Conservation (phyloP, 1,139 yeast genomes). For the Pneumocystis sp. region DNA sequence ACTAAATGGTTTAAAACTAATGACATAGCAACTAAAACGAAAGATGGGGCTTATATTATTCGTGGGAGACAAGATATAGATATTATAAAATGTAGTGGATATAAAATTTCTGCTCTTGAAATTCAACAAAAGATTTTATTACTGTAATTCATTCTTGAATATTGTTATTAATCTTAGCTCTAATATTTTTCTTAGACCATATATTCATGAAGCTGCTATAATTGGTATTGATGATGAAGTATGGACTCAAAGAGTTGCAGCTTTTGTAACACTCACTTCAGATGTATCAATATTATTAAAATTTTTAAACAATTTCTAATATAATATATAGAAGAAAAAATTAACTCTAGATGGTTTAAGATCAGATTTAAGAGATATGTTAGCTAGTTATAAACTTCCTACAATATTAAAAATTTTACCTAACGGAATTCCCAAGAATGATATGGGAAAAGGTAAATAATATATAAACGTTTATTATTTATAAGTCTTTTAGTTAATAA, state of each 20-base stretch:
- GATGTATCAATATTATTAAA: conserved; percentile 8
- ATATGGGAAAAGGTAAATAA: conserved; percentile 23
- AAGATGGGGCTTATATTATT: conserved; percentile 21
- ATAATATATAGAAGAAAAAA: conserved; percentile 3
- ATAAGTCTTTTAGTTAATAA: conserved; percentile 17
- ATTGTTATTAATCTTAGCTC: background rate
- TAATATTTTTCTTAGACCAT: background rate
- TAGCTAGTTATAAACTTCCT: conserved; percentile 24
- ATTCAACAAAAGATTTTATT: background rate
- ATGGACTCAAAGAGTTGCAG: conserved; percentile 28
- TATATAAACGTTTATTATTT: background rate
- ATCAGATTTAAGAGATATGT: conserved; percentile 17
- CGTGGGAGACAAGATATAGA: conserved; percentile 28
- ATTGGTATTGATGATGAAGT: conserved; percentile 24
- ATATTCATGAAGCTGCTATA: conserved; percentile 23
- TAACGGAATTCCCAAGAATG: conserved; percentile 22
- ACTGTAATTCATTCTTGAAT: background rate
- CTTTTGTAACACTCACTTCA: conserved; percentile 18
- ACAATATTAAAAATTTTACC: conserved; percentile 14
- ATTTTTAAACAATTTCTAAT: conserved; percentile 10
- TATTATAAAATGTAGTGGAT: conserved; percentile 15
- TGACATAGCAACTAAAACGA: conserved; percentile 22
- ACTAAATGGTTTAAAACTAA: conserved; percentile 26
- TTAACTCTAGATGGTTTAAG: conserved; percentile 18
- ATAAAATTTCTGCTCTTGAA: conserved; percentile 8